Evolutionary conservation across 176 grass and related monocot genomes (phyloP), one percentile per base, ranked within the genome.

Genomic region (Chloris gayana): DNA sequence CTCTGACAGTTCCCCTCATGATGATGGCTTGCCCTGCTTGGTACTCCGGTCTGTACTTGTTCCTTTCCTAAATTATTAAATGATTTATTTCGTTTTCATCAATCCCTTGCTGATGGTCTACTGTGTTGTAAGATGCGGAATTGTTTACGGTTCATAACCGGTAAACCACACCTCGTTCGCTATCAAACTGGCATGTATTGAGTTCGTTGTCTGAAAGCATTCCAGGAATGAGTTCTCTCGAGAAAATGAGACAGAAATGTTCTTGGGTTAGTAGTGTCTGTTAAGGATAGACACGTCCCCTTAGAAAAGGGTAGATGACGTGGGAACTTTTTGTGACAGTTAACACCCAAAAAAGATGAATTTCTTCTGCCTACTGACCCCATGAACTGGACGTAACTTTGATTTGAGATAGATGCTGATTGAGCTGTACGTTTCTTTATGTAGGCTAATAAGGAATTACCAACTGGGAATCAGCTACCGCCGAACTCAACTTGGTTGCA

Each of bases 271-370:
- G n/a, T 13, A 13, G 13, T 14, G 14, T 57, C 5, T 46, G 27
- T 85, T 42, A 51, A 33, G 22, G 10, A 47, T 64, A 77, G 59
- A 21, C 4, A 64, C 47, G 26, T 9, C 2, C 38, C 26, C 7
- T 64, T 14, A 57, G 22, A 46, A 22, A 83, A 69, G 24, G 62
- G 74, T 88, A 60, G 9, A 50, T 26, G n/a, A n/a, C n/a, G 21
- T 14, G 6, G 22, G 44, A 77, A 54, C 33, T 72, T 70, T 85
- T 71, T 24, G 19, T 62, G 14, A 24, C 33, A 80, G 17, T 65
- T 10, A 19, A 18, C 45, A 56, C 30, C 25, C 29, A 41, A 27
- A 56, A 25, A 53, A 44, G 70, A 0, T 53, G 19, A 24, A 57
- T 18, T 25, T 80, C 4, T 53, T 72, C 26, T 24, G 58, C 2